These are phyloP conservation scores for Dalbergia cultrata DNA, from an alignment of 306 rosid genomes.

Conservation along the genomic window DNA sequence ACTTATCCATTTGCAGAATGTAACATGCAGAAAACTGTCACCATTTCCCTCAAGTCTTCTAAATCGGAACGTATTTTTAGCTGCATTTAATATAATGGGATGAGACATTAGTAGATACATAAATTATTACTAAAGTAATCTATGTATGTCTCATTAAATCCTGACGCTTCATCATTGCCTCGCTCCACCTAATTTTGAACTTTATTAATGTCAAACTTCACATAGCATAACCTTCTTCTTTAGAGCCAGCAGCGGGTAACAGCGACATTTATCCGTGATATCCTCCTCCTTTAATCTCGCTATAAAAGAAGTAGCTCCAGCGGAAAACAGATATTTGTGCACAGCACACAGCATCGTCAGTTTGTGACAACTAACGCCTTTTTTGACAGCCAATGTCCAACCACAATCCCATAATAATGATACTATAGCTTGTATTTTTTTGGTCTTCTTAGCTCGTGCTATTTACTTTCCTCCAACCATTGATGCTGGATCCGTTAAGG, in stretches of 20 bases:
- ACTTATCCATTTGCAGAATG: neutral
- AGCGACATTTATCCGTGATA: slow-evolving; percentile 21
- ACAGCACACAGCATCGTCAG: slow-evolving; percentile 32
- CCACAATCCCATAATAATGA: neutral
- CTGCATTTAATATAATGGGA: neutral
- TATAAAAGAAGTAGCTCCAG: neutral
- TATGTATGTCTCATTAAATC: neutral
- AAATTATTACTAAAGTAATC: slow-evolving; percentile 3
- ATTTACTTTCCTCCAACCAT: no score
- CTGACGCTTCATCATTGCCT: slow-evolving; percentile 15
- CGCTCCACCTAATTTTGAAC: slow-evolving; percentile 1
- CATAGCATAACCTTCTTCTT: no score
- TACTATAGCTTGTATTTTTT: neutral
- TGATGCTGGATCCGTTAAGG: no score
- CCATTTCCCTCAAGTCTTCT: neutral
- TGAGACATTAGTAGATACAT: neutral
- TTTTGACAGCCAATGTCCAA: neutral
- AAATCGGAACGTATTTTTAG: neutral
- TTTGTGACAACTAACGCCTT: slow-evolving; percentile 10
- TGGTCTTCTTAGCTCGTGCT: neutral
- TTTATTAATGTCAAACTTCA: slow-evolving; percentile 35
- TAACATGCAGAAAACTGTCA: neutral
- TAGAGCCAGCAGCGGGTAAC: neutral
- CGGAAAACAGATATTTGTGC: neutral
- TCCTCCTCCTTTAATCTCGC: slow-evolving; percentile 33